Conservation (phyloP, 495 filamentous ascomycete species). For the Chaetomium cochliodes region DNA sequence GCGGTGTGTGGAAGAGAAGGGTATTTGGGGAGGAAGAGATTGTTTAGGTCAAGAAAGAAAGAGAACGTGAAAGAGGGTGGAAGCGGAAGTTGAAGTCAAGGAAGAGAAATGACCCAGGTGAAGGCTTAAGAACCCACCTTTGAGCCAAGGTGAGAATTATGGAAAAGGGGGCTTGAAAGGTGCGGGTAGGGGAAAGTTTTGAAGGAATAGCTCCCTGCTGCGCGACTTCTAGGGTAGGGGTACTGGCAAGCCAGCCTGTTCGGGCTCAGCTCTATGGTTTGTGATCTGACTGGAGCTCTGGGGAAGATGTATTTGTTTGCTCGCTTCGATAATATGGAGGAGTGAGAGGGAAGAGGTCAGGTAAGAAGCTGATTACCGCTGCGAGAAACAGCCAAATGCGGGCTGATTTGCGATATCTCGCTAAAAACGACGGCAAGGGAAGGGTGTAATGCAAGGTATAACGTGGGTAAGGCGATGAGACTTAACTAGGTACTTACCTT, state of each 20-base stretch:
- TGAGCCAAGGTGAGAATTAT: background rate
- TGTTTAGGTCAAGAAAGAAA: background rate
- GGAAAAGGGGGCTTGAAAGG: background rate
- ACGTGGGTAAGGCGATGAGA: background rate
- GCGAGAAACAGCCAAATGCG: background rate
- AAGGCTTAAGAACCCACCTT: background rate
- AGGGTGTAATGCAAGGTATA: background rate
- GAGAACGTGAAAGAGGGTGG: background rate
- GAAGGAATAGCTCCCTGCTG: background rate
- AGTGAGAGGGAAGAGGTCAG: background rate
- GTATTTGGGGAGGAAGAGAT: background rate
- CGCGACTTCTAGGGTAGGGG: background rate
- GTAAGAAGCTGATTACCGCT: background rate
- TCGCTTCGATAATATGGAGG: background rate
- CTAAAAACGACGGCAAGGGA: background rate
- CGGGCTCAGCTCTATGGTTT: conserved; percentile 5
- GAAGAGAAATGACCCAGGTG: background rate
- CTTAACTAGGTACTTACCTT: conserved; percentile 3
- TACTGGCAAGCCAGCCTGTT: conserved; percentile 4
- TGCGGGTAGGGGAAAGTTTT: background rate
- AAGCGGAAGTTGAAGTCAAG: background rate
- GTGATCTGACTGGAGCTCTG: background rate
- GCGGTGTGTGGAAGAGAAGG: background rate
- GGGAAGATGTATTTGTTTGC: background rate
- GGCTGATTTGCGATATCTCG: background rate